Base-by-base conservation (phyloP, 2,329 filamentous ascomycete genomes). In the Venturia pyrina region DNA sequence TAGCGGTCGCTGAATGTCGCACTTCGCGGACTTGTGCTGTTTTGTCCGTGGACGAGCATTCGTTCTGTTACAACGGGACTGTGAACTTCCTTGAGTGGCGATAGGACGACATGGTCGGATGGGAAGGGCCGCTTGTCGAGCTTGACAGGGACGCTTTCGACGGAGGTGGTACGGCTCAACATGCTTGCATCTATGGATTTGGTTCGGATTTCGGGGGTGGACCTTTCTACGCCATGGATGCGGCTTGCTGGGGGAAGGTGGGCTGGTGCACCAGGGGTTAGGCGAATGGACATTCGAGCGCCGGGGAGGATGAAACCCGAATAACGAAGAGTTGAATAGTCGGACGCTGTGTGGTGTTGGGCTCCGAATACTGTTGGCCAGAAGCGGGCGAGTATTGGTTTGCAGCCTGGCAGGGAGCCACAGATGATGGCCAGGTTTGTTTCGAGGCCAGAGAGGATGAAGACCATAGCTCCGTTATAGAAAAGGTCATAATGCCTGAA, bases 331-430 rank as follows among this genome's bases (percentile, higher is more conserved):
- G 28, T 62, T 28, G 60, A 44, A 15, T 62, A 62, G 37, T 62
- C 43, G 40, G 53, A 59, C 37, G 17, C 53, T n/a, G 32, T 5
- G n/a, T 59, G 15, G 32, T 59, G 53, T 19, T 59, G 32, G 44
- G 44, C 65, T 7, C 65, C 65, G 56, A 75, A 75, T n/a, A 73
- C 43, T 34, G 65, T 68, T 1, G 74, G 73, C 48, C 72, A 71
- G 21, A 73, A 37, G 15, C 62, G 64, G 57, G 71, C 70, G 66
- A 75, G 67, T 10, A 75, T 68, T 3, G 74, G 74, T 65, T 75
- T 75, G 68, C 71, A 72, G 43, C 71, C 71, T 1, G 73, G 73
- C 4, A 75, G 70, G 46, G 72, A 75, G 41, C 73, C 73, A 56
- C 72, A 74, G 10, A 70, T 69, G 8, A 75, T 72, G n/a, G 72